Percentiles rank a stretch among this genome's conserved stretches.
phyloP scores from a whole-genome alignment of 2,329 filamentous ascomycete genomes.

The Rhinocladiella similis region DNA sequence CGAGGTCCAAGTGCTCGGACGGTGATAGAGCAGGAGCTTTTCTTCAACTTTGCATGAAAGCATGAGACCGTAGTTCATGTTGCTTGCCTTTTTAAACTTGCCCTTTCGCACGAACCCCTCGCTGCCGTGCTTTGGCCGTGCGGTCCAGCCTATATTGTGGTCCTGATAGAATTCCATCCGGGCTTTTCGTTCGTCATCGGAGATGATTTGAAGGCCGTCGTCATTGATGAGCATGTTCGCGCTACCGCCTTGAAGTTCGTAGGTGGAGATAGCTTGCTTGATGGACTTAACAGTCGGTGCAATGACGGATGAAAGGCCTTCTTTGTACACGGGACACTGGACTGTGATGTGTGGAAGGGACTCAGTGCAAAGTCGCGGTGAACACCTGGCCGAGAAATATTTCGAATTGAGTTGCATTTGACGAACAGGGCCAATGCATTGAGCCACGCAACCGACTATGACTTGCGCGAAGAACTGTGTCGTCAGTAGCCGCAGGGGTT shows the following conservation, averaged over 20 bases:
- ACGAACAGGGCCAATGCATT: conserved; percentile 72
- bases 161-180: conserved; percentile 52
- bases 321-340: conserved; percentile 87
- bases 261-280: conserved; percentile 59
- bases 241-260: conserved; percentile 56
- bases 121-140: conserved; percentile 56
- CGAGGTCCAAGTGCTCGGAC: conserved; percentile 37
- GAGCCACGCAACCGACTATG: conserved; percentile 72
- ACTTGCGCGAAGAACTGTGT: conserved; percentile 72
- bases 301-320: conserved; percentile 70
- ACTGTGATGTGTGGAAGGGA: conserved; percentile 60
- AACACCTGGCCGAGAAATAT: conserved; percentile 75
- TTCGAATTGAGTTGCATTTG: conserved; percentile 76
- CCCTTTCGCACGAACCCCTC: conserved; percentile 57
- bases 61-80: conserved; percentile 71
- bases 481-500: not conserved
- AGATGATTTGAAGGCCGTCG: conserved; percentile 41
- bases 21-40: conserved; percentile 42
- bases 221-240: conserved; percentile 42
- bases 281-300: conserved; percentile 57
- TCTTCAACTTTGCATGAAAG: conserved; percentile 64
- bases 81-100: conserved; percentile 74
- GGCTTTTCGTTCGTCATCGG: conserved; percentile 43
- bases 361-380: conserved; percentile 58
- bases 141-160: conserved; percentile 52